These are phyloP conservation scores for Alternaria sp. DNA, from an alignment of 2,329 filamentous ascomycete species.

Conservation along the genomic window DNA sequence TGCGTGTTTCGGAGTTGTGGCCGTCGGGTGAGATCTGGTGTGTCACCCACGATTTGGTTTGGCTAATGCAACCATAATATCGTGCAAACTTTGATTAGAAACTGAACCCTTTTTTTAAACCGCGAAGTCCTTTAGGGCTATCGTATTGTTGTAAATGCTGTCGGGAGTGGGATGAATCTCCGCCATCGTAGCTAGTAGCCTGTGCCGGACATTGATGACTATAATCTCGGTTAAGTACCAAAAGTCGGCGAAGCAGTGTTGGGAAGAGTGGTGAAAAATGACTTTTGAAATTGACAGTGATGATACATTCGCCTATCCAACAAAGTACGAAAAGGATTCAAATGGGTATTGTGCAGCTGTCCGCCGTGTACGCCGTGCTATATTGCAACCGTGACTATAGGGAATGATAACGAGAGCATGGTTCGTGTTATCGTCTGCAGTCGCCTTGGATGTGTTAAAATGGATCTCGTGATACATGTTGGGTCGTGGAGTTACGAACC, in stretches of 20 bases:
- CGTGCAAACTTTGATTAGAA: conserved; percentile 9
- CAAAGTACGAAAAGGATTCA: conserved; percentile 26
- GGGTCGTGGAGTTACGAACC: conserved; percentile 42
- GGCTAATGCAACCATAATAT: conserved; percentile 13
- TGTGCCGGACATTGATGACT: background rate
- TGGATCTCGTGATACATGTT: background rate
- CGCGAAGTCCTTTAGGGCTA: background rate
- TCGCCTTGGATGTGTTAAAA: conserved; percentile 42
- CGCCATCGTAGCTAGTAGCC: background rate
- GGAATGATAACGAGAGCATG: conserved; percentile 2
- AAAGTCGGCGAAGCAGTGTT: conserved; percentile 12
- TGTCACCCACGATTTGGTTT: conserved; percentile 10
- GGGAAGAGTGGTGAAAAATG: conserved; percentile 7
- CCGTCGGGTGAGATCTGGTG: conserved; percentile 22
- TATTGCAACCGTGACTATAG: conserved; percentile 25
- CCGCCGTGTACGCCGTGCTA: conserved; percentile 44
- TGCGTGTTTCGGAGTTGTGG: conserved; percentile 28
- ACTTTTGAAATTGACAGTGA: conserved; percentile 22
- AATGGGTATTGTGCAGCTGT: conserved; percentile 46
- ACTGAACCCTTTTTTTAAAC: background rate
- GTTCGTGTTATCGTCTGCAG: conserved; percentile 34
- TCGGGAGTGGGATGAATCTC: background rate
- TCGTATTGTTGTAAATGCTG: background rate
- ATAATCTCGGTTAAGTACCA: conserved; percentile 18
- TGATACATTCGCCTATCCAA: conserved; percentile 40